Conservation (phyloP, 306 rosid species). For the Crataegus laevigata region DNA sequence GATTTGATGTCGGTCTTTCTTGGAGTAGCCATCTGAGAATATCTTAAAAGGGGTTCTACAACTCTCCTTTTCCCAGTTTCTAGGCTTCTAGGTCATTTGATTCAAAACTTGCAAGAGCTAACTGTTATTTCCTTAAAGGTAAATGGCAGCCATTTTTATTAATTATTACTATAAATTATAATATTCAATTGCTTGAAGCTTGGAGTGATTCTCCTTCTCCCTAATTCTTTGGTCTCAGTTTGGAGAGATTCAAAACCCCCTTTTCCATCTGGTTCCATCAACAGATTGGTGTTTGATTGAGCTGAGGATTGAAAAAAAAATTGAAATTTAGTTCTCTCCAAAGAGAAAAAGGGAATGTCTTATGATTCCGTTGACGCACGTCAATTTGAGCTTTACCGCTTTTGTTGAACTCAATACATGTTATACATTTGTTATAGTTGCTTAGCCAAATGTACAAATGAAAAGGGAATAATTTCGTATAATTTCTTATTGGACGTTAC, state of each 20-base stretch:
- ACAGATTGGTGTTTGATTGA: slow-evolving; percentile 29
- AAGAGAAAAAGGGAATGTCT: slow-evolving; percentile 74
- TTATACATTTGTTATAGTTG: background rate
- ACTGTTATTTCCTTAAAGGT: slow-evolving; percentile 8
- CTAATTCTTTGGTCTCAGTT: slow-evolving; percentile 13
- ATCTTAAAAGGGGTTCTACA: slow-evolving; percentile 33
- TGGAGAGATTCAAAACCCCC: slow-evolving; percentile 19
- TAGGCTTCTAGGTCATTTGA: slow-evolving; percentile 13
- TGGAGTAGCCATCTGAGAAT: slow-evolving; percentile 37
- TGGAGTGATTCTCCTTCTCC: slow-evolving; percentile 11
- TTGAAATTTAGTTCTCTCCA: slow-evolving; percentile 29
- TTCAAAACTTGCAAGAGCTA: slow-evolving; percentile 15
- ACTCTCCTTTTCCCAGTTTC: background rate
- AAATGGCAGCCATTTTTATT: background rate
- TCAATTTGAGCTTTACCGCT: background rate
- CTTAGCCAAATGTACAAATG: background rate
- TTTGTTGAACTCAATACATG: background rate
- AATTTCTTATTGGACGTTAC: background rate
- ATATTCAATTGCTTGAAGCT: slow-evolving; percentile 17
- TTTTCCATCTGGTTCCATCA: slow-evolving; percentile 2
- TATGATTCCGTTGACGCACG: background rate
- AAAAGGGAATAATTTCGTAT: background rate
- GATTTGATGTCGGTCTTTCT: slow-evolving; percentile 29
- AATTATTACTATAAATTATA: background rate
- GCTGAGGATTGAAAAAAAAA: slow-evolving; percentile 15